These are phyloP conservation scores for Lachnellula occidentalis DNA, from an alignment of 2,329 filamentous ascomycete species.

Conservation along the genomic window DNA sequence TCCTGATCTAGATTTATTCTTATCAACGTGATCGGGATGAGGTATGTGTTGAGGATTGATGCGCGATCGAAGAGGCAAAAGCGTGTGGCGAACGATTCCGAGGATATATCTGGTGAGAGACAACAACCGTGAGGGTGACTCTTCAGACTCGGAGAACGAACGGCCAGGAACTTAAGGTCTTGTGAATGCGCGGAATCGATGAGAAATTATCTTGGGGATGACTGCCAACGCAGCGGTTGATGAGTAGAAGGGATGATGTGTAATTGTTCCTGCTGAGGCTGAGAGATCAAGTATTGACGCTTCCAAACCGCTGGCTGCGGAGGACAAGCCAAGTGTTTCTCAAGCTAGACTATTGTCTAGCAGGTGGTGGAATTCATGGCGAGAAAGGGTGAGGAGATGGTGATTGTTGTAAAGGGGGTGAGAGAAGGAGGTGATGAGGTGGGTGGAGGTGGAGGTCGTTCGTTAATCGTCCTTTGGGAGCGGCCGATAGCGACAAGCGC, in stretches of 20 bases:
- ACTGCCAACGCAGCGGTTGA: constrained; percentile 18
- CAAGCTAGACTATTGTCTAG: constrained; percentile 43
- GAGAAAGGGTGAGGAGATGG: constrained; percentile 12
- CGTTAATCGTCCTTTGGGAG: neutral
- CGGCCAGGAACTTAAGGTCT: constrained; percentile 30
- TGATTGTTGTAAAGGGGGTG: constrained; percentile 9
- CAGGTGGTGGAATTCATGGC: constrained; percentile 29
- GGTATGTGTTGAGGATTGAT: constrained; percentile 11
- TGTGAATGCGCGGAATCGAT: constrained; percentile 13
- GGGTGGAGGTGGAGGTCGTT: constrained; percentile 1
- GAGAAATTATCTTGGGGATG: constrained; percentile 8
- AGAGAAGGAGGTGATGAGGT: constrained; percentile 1
- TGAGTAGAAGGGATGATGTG: constrained; percentile 11
- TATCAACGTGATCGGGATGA: constrained; percentile 21
- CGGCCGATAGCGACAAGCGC: neutral
- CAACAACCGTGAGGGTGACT: constrained; percentile 26
- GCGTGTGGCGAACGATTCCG: constrained; percentile 29
- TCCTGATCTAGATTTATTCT: constrained; percentile 24
- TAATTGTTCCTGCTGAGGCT: constrained; percentile 34
- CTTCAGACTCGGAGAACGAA: constrained; percentile 32
- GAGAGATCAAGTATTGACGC: constrained; percentile 38
- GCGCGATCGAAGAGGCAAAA: constrained; percentile 25
- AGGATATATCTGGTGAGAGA: constrained; percentile 27
- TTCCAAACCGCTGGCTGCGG: constrained; percentile 39
- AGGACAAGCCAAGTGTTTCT: constrained; percentile 36